Evolutionary conservation across 2,329 filamentous ascomycete genomes (phyloP).

Genomic region (Botrytis pseudocinerea): DNA sequence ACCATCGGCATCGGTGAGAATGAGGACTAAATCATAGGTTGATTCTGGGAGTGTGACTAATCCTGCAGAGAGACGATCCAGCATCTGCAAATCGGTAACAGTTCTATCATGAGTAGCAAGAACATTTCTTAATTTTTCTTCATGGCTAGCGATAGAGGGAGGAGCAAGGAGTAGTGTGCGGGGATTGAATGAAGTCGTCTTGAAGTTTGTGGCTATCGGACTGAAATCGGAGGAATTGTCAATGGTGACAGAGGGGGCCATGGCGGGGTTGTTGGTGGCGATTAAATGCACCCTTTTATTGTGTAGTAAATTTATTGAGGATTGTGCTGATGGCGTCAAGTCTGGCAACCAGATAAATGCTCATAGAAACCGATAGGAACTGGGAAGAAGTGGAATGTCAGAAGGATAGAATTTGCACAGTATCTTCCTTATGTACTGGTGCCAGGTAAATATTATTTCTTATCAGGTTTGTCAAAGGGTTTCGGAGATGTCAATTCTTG

Average conservation of each 20-base stretch:
- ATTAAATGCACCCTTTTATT: not conserved
- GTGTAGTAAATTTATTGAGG: not conserved
- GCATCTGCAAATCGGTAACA: constrained; percentile 91
- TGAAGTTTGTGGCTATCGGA: constrained; percentile 28
- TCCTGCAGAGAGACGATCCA: constrained; percentile 84
- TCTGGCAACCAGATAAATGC: not conserved
- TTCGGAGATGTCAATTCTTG: constrained; percentile 12
- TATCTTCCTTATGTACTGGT: not conserved
- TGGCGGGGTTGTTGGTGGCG: constrained; percentile 26
- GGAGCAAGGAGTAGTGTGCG: constrained; percentile 85
- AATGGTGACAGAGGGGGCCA: constrained; percentile 39
- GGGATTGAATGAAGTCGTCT: constrained; percentile 29
- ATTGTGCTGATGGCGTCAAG: not conserved
- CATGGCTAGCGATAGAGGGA: constrained; percentile 83
- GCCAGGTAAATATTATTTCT: constrained; percentile 3
- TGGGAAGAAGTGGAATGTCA: not conserved
- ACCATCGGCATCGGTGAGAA: constrained; percentile 77
- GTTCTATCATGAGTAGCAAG: constrained; percentile 72
- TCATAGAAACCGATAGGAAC: not conserved
- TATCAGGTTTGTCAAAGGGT: constrained; percentile 8
- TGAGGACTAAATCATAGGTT: constrained; percentile 81
- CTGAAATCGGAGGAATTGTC: constrained; percentile 40
- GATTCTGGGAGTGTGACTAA: constrained; percentile 73
- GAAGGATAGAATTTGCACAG: constrained; percentile 3
- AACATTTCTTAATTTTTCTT: constrained; percentile 70